These are phyloP conservation scores for Penicillium sp. DNA, from an alignment of 2,329 filamentous ascomycete genomes.

Conservation along the genomic window DNA sequence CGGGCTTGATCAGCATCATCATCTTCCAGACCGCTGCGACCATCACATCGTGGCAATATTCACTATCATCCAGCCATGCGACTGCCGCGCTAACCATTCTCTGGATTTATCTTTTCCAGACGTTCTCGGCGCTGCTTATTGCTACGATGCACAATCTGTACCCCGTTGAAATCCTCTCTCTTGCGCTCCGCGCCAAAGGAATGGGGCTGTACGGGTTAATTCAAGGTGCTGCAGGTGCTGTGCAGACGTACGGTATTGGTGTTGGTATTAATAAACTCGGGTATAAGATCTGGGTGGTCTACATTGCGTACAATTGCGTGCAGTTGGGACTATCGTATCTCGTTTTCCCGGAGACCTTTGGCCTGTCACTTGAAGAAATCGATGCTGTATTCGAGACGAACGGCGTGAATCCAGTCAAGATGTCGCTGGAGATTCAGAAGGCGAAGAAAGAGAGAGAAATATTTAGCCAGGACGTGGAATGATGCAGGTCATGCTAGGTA, in stretches of 20 bases:
- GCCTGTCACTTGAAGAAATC: slow-evolving; percentile 53
- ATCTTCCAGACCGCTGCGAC: slow-evolving; percentile 44
- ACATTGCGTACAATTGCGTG: slow-evolving; percentile 48
- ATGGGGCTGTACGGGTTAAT: slow-evolving; percentile 47
- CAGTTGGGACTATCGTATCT: slow-evolving; percentile 48
- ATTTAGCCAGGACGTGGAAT: too few relatives aligned
- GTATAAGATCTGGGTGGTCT: slow-evolving; percentile 52
- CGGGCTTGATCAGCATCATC: slow-evolving; percentile 42
- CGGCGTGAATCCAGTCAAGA: slow-evolving; percentile 42
- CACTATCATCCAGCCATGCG: slow-evolving; percentile 25
- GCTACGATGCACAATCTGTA: slow-evolving; percentile 50
- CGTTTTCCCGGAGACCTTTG: slow-evolving; percentile 52
- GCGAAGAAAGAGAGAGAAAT: too few relatives aligned
- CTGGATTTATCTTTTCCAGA: slow-evolving; percentile 49
- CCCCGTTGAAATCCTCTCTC: slow-evolving; percentile 42
- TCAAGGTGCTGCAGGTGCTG: slow-evolving; percentile 42
- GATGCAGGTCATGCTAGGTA: too few relatives aligned
- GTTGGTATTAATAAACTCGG: slow-evolving; percentile 46
- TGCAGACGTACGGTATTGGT: slow-evolving; percentile 46
- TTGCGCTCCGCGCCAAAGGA: slow-evolving; percentile 43
- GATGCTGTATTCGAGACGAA: slow-evolving; percentile 55
- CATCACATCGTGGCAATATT: slow-evolving; percentile 48
- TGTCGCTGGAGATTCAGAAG: slow-evolving; percentile 39
- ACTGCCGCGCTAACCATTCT: slow-evolving; percentile 42
- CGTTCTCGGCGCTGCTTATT: slow-evolving; percentile 44